Evolutionary conservation across 2,329 filamentous ascomycete species (phyloP).

Genomic region (Xylariomycetidae sp.): DNA sequence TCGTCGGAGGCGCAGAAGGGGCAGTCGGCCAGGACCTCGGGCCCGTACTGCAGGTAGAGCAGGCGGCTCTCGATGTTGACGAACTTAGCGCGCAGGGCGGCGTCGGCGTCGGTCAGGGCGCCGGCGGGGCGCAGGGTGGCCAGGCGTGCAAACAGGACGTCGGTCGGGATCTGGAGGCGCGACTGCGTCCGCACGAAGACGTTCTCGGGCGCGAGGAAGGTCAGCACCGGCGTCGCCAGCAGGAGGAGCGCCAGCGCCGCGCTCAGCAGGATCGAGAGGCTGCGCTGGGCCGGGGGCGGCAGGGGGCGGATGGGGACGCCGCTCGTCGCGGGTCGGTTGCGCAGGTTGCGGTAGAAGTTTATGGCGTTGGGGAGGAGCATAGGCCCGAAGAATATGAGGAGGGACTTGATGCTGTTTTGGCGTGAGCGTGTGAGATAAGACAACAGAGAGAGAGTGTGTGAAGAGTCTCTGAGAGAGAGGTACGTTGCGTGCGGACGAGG

Average conservation of each 20-base stretch:
- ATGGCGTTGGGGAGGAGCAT: constrained; percentile 65
- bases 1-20: constrained; percentile 77
- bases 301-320: constrained; percentile 51
- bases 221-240: constrained; percentile 57
- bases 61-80: constrained; percentile 67
- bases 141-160: constrained; percentile 79
- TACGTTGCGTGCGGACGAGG: no score
- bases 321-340: constrained; percentile 37
- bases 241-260: constrained; percentile 48
- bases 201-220: constrained; percentile 72
- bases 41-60: constrained; percentile 80
- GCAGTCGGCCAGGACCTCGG: constrained; percentile 67
- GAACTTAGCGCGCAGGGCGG: constrained; percentile 63
- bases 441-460: no score
- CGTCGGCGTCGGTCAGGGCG: constrained; percentile 54
- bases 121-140: constrained; percentile 44
- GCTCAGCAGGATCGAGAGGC: constrained; percentile 56
- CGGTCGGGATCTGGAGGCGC: constrained; percentile 78
- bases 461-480: no score
- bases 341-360: constrained; percentile 56
- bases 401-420: constrained; percentile 45
- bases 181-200: constrained; percentile 74
- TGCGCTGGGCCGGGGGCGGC: constrained; percentile 47
- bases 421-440: no score
- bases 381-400: constrained; percentile 63